Evolutionary conservation across 2,329 filamentous ascomycete species (phyloP), one percentile per base, ranked within the genome.

Genomic region (Thielaviopsis punctulata): DNA sequence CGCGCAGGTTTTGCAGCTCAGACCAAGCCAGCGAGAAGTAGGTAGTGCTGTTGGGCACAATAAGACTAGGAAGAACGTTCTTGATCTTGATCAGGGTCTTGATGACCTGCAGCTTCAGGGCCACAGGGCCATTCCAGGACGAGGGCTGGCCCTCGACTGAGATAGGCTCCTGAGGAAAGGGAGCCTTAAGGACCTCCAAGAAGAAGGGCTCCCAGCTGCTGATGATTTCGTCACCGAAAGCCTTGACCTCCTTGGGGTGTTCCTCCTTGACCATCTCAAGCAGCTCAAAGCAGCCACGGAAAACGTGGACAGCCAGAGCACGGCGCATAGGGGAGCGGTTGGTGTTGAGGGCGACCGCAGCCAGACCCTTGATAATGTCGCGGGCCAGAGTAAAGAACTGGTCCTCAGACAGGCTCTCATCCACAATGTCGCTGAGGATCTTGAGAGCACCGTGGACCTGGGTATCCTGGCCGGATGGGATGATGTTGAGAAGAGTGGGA

Each of bases 221-320:
- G 48, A 96, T 73, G 0, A 87, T 80, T 62, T 94, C 84, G 56
- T 95, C 86, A 51, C 90, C 88, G 64, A 98, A 98, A 1, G 74
- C 75, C 66, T 86, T 92, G 56, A 96, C 87, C 52, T 86, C 86
- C 54, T 76, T 75, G 61, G 86, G 85, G 67, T 96, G 86, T 59
- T 94, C 86, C 59, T 95, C 89, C 72, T 95, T 84, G 58, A 96
- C 85, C 78, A 95, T 94, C 67, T 96, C 88, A 69, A 98, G 78
- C 53, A 92, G 86, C 63, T 96, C 88, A 64, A 98, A 94, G 67
- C 87, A 95, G 48, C 80, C 80, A 53, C 87, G 79, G 72, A 96
- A 95, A 54, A 95, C 86, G 41, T 84, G 86, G 43, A 96, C 83
- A 39, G 92, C 86, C 59, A 96, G 72, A 25, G 88, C 87, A 56